A percentile compares a stretch with the other conserved stretches of the same genome.
phyloP scores from a whole-genome alignment of 345 rosid species.

The Fremontodendron californicum region DNA sequence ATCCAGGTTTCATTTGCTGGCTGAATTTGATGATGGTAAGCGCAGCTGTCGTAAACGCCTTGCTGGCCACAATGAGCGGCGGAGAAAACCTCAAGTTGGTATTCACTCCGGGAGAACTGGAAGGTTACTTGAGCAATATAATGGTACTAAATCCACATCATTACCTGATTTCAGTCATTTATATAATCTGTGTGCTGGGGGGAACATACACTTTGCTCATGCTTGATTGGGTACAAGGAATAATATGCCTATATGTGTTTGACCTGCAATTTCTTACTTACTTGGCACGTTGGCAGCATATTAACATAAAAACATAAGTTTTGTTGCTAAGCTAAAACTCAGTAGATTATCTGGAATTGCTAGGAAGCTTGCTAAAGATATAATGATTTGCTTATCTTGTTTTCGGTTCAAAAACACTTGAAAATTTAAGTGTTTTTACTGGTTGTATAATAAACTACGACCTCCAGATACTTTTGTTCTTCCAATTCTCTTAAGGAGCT shows the following conservation, averaged over 20 bases:
- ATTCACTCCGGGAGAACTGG: constrained; percentile 37
- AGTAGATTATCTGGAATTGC: not conserved
- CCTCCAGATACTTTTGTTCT: not conserved
- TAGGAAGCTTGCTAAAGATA: not conserved
- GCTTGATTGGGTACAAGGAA: not conserved
- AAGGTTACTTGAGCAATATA: constrained; percentile 40
- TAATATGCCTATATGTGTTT: not conserved
- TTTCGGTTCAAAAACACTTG: not conserved
- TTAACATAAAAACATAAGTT: not conserved
- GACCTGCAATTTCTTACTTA: not conserved
- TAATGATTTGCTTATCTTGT: not conserved
- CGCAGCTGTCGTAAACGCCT: constrained; percentile 88
- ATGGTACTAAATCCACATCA: constrained; percentile 32
- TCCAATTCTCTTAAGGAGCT: not conserved
- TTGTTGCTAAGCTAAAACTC: not conserved
- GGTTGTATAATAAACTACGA: not conserved
- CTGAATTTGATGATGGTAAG: constrained; percentile 83
- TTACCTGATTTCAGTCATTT: not conserved
- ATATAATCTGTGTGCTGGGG: not conserved
- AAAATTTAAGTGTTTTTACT: not conserved
- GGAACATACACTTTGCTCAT: not conserved
- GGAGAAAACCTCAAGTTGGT: constrained; percentile 71
- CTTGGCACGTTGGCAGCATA: not conserved
- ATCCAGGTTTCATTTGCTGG: constrained; percentile 84
- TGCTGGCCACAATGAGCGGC: constrained; percentile 84